phyloP scores from a whole-genome alignment of 257 asterid species.

The Verbascum thapsus region DNA sequence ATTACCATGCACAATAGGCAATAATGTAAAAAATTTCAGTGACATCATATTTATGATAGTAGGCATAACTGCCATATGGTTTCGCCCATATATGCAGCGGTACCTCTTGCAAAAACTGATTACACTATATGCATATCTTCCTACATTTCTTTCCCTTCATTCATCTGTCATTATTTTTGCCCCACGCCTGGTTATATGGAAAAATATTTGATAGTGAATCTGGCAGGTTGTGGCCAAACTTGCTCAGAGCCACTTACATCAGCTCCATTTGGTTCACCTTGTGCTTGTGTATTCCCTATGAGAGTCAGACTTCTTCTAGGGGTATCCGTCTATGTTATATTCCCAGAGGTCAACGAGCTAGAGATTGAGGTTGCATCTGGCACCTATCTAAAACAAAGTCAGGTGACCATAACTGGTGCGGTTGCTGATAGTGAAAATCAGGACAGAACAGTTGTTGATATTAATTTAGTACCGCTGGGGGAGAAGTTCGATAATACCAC shows the following conservation, averaged over 20 bases:
- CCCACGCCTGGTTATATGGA: conserved; percentile 9
- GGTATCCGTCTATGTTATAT: conserved; percentile 72
- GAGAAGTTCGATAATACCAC: conserved; percentile 94
- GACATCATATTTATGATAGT: background rate
- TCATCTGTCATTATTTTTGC: too few relatives aligned
- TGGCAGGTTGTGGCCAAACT: conserved; percentile 84
- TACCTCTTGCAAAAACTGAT: too few relatives aligned
- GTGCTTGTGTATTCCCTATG: conserved; percentile 95
- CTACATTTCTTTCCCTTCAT: too few relatives aligned
- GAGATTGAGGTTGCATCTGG: conserved; percentile 95
- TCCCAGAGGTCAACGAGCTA: conserved; percentile 80
- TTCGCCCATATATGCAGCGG: too few relatives aligned
- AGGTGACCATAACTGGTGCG: conserved; percentile 88
- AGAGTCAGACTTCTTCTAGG: conserved; percentile 85
- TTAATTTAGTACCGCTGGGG: conserved; percentile 87
- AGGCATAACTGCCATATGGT: background rate
- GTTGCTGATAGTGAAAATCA: conserved; percentile 79
- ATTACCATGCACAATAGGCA: background rate
- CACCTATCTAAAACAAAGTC: conserved; percentile 83
- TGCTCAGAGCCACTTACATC: conserved; percentile 86
- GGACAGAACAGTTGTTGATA: conserved; percentile 77
- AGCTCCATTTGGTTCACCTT: conserved; percentile 80
- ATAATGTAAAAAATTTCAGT: background rate
- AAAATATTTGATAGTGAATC: conserved; percentile 25
- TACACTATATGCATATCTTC: too few relatives aligned